These are phyloP conservation scores for Metschnikowia corniflorae DNA, from an alignment of 805 yeast species.

Conservation along the genomic window DNA sequence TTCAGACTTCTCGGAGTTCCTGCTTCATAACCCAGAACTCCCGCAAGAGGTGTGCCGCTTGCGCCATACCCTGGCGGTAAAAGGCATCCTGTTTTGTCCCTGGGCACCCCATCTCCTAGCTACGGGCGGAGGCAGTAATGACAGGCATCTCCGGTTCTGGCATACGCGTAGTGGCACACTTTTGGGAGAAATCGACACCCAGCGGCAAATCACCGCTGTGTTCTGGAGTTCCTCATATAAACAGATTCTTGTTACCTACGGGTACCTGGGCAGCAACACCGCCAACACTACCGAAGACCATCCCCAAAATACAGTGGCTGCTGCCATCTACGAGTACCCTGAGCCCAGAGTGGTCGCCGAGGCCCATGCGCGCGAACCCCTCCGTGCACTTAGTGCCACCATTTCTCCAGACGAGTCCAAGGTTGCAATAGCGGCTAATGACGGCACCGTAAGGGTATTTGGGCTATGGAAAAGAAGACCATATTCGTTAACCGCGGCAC, in stretches of 20 bases:
- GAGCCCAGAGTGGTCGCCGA: slow-evolving; percentile 45
- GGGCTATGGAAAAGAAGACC: slow-evolving; percentile 54
- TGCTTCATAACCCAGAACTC: slow-evolving; percentile 1
- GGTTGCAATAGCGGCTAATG: slow-evolving; percentile 73
- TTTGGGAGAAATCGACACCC: slow-evolving; percentile 51
- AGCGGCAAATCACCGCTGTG: slow-evolving; percentile 75
- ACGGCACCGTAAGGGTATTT: slow-evolving; percentile 73
- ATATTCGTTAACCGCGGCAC: slow-evolving; percentile 30
- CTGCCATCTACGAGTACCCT: slow-evolving; percentile 68
- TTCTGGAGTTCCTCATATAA: slow-evolving; percentile 66
- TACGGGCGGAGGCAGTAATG: slow-evolving; percentile 89
- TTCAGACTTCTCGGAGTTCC: too few relatives aligned
- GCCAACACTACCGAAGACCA: slow-evolving; percentile 30
- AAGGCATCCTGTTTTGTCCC: slow-evolving; percentile 87
- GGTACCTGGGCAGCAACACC: slow-evolving; percentile 73
- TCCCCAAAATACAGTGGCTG: slow-evolving; percentile 40
- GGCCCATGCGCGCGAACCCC: slow-evolving; percentile 44
- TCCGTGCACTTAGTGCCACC: slow-evolving; percentile 65
- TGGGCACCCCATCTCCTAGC: slow-evolving; percentile 80
- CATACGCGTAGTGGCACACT: slow-evolving; percentile 77
- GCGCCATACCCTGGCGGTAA: slow-evolving; percentile 81
- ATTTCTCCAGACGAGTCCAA: slow-evolving; percentile 60
- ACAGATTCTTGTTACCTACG: slow-evolving; percentile 77
- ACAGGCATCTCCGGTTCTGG: slow-evolving; percentile 81
- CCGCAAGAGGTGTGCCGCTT: slow-evolving; percentile 49